Base-by-base conservation (phyloP, 2,329 filamentous ascomycete species). In the Aphanocladium album region DNA sequence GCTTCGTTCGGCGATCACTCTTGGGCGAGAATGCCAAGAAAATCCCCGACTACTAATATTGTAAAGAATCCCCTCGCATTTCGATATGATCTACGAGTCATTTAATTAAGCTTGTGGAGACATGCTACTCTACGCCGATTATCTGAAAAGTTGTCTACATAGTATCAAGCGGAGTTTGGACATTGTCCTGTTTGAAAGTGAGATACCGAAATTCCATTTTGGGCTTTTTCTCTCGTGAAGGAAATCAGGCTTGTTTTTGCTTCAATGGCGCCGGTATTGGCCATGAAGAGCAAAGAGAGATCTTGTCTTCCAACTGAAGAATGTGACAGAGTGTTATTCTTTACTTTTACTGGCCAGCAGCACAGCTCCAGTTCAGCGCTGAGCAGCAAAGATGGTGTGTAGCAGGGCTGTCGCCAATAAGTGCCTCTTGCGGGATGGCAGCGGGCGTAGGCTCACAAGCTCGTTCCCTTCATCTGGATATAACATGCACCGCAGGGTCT, bases 11-110 rank as follows among this genome's bases (percentile, higher is more conserved):
- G n/a, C 68, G 70, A 45, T 17, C 47, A 6, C 47, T 79, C 12
- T 77, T 77, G 66, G 76, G 76, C 19, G 67, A 68, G 41, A 64
- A 47, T 47, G 78, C 78, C 0, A 76, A 80, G 1, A 76, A n/a
- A n/a, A n/a, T n/a, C n/a, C n/a, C n/a, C n/a, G n/a, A n/a, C n/a
- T n/a, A n/a, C n/a, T n/a, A n/a, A n/a, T n/a, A n/a, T n/a, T n/a
- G n/a, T n/a, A 4, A n/a, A 37, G 30, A 37, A 52, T 17, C 33
- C 19, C 14, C 33, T 52, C 19, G 49, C 33, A 2, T 30, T 52
- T 4, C 33, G 49, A 2, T 39, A 25, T 19, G 33, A 39, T 3
- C 37, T 37, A 35, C 49, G 4, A 52, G 49, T 12, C 49, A 52
- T 52, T 39, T 6, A 23, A n/a, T 17, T 39, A 19, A 2, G 14